Percentiles rank a stretch among this genome's conserved stretches.
phyloP scores from a whole-genome alignment of 176 grass and related monocot genomes.

The Oryza glaberrima region DNA sequence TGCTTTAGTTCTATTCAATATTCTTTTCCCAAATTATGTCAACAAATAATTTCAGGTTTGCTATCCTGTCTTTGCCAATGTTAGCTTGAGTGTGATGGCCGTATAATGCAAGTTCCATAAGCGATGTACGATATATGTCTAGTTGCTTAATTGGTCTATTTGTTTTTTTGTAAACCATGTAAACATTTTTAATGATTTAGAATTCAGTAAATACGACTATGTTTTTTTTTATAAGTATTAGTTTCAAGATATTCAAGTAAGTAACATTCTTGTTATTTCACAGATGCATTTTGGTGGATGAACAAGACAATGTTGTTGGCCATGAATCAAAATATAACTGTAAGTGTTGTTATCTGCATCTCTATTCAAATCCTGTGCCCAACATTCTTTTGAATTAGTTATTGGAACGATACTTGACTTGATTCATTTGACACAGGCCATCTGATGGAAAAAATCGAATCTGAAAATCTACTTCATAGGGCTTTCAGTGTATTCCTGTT shows the following conservation, averaged over 20 bases:
- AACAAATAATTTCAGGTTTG: conserved; percentile 7
- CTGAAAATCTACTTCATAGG: conserved; percentile 86
- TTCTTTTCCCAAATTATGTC: not conserved
- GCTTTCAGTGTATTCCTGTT: conserved; percentile 98
- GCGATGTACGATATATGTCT: not conserved
- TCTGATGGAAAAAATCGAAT: conserved; percentile 97
- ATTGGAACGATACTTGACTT: conserved; percentile 12
- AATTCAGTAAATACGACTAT: not conserved
- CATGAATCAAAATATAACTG: conserved; percentile 97
- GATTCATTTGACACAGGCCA: conserved; percentile 57
- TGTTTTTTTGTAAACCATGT: not conserved
- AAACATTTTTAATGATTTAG: not conserved
- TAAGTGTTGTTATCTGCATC: conserved; percentile 45
- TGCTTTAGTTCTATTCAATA: not conserved
- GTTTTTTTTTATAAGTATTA: not conserved
- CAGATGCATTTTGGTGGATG: conserved; percentile 99
- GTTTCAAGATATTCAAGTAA: not conserved
- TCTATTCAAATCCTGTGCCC: not conserved
- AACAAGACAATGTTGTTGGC: conserved; percentile 85
- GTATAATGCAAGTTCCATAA: not conserved
- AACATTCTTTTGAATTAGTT: not conserved
- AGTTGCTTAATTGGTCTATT: not conserved
- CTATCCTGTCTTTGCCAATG: not conserved
- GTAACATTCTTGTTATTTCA: conserved; percentile 28
- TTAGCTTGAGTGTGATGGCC: not conserved